phyloP scores from a whole-genome alignment of 805 yeast species.

The Barnettozyma californica region DNA sequence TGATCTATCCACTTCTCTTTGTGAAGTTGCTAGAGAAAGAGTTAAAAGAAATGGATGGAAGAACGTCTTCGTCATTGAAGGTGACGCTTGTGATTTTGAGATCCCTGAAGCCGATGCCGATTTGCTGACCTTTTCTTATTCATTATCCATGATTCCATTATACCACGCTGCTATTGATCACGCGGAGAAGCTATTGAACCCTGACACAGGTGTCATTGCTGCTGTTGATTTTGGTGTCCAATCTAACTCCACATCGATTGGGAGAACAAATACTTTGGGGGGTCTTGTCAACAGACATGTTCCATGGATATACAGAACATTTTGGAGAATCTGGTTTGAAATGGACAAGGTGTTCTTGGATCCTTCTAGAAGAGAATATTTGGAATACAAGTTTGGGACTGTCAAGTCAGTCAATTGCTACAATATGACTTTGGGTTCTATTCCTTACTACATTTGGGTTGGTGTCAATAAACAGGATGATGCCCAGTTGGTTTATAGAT shows the following conservation, averaged over 20 bases:
- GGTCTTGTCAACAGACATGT: conserved; percentile 67
- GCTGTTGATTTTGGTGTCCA: conserved; percentile 82
- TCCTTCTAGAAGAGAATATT: conserved; percentile 74
- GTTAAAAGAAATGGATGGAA: conserved; percentile 43
- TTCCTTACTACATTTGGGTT: conserved; percentile 81
- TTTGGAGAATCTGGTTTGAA: conserved; percentile 88
- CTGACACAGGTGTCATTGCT: conserved; percentile 54
- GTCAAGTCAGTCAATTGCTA: conserved; percentile 65
- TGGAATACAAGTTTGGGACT: conserved; percentile 80
- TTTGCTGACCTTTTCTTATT: conserved; percentile 71
- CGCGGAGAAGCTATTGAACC: conserved; percentile 46
- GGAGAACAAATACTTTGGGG: conserved; percentile 70
- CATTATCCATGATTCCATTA: conserved; percentile 81
- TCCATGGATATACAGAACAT: conserved; percentile 72
- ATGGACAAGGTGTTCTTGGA: conserved; percentile 76
- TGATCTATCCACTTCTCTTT: conserved; percentile 72
- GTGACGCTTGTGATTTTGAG: conserved; percentile 70
- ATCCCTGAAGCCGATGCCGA: conserved; percentile 54
- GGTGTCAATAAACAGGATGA: conserved; percentile 61
- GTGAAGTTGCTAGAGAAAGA: conserved; percentile 63
- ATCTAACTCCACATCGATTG: conserved; percentile 54
- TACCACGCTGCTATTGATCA: conserved; percentile 76
- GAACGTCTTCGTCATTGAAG: conserved; percentile 63
- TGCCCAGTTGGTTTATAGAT: conserved; percentile 43
- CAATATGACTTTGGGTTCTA: conserved; percentile 61